These are phyloP conservation scores for Ophiostoma perfectum DNA, from an alignment of 2,329 filamentous ascomycete genomes.

Conservation along the genomic window DNA sequence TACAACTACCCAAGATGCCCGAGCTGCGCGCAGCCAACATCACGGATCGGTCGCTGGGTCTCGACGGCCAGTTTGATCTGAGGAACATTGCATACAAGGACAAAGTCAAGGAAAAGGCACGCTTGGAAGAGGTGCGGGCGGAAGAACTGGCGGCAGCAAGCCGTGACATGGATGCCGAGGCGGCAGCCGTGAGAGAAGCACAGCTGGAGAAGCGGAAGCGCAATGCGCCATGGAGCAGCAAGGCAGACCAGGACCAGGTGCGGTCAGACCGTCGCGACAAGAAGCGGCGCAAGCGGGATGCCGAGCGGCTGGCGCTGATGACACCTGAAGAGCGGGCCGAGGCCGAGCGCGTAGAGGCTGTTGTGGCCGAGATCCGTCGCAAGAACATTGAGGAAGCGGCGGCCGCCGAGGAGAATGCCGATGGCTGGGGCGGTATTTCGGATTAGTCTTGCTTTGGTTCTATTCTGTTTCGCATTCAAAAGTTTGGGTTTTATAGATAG, in stretches of 20 bases:
- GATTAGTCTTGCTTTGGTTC: constrained; percentile 4
- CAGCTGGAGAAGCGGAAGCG: constrained; percentile 48
- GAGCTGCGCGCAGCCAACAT: constrained; percentile 68
- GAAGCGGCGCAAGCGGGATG: constrained; percentile 46
- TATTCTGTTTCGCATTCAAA: neutral
- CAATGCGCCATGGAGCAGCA: constrained; percentile 68
- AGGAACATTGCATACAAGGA: constrained; percentile 66
- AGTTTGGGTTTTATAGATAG: neutral
- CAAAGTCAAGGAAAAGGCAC: constrained; percentile 61
- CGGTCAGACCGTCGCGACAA: constrained; percentile 40
- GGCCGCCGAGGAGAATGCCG: constrained; percentile 3
- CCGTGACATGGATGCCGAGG: constrained; percentile 30
- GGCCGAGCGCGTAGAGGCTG: constrained; percentile 55
- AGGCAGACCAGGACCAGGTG: constrained; percentile 60
- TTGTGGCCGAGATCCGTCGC: constrained; percentile 60
- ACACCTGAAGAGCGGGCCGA: constrained; percentile 64
- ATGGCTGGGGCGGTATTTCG: constrained; percentile 19
- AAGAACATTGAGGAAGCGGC: constrained; percentile 43
- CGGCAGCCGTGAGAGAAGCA: constrained; percentile 36
- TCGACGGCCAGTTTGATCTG: constrained; percentile 61
- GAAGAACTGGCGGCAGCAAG: constrained; percentile 43
- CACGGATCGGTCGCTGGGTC: constrained; percentile 58
- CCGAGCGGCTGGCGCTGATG: constrained; percentile 58
- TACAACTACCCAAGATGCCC: constrained; percentile 89
- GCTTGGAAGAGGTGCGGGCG: constrained; percentile 47